Base-by-base conservation (phyloP, 2,329 filamentous ascomycete species). In the Claviceps fusiformis region DNA sequence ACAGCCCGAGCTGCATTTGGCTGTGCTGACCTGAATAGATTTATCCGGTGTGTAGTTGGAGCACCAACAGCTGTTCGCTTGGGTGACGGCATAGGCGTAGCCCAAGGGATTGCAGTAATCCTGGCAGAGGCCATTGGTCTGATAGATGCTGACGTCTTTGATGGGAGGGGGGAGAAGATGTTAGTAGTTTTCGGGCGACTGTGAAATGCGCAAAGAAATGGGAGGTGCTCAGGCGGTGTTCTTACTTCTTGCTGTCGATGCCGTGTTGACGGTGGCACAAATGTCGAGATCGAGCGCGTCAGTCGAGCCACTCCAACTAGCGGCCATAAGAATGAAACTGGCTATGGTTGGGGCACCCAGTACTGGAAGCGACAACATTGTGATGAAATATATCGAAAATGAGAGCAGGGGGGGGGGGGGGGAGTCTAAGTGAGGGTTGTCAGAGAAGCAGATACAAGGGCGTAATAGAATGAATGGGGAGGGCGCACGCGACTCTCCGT, bases 31-130 rank as follows among this genome's bases (percentile, higher is more conserved):
- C 54, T 73, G 66, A 37, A 65, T 66, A 24, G 63, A 64, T 37
- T 70, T 59, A 52, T 72, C 72, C 9, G 87, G 87, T 2, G 75
- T 75, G 62, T 83, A 83, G 65, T 89, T 78, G 43, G 85, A 84
- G 66, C 87, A 92, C 86, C 86, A 92, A 65, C 87, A 92, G 53
- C 75, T 68, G 37, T 80, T 72, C 17, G 70, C 75, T 61, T 88
- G 78, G 1, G 90, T 72, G 50, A 92, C 73, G 59, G 85, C 86
- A 58, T 84, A 87, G 44, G 86, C 85, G 59, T 75, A 86, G 17
- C 73, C 61, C 24, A 65, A 63, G 33, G 39, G 37, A 31, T 68
- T 62, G 69, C 87, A 92, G 51, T 75, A 75, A 51, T 79, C 71
- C 52, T 74, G 70, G 65, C 87, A 92, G 13, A 82, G 75, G 35